Evolutionary conservation across 805 yeast genomes (phyloP), one percentile per base, ranked within the genome.

Genomic region (Wickerhamomyces subpelliculosus): DNA sequence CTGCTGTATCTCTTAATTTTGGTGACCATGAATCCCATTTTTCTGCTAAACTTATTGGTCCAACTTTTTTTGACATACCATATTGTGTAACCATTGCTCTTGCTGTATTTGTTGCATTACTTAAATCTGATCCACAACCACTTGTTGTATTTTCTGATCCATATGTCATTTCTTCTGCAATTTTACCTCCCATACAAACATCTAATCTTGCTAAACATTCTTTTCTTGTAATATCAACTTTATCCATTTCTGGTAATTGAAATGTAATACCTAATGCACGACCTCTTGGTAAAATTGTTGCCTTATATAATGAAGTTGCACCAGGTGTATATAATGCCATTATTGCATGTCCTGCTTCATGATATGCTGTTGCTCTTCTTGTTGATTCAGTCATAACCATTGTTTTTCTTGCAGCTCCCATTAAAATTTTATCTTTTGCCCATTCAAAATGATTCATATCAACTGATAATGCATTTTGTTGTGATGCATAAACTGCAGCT

Each of bases 261-360:
- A 89, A 93, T 1, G 98, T 94, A 34, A 93, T 78, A 59, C 99
- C 99, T 37, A 93, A 68, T 0, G 98, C 98, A 48, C 95, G 70
- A 32, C 99, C 99, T 57, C 99, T 75, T 32, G 98, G 98, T 46
- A 93, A 70, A 46, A 93, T 89, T 0, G 99, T 93, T 4, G 97
- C 97, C 64, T 93, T 93, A 67, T 93, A 93, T 47, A 93, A 71
- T 2, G 96, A 89, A 3, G 96, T 88, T 4, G 98, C 97, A 16
- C 95, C 96, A 13, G 81, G 80, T 5, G 96, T 86, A 61, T 73
- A 93, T 78, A 93, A 73, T 10, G 98, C 97, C 84, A 90, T 88
- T 41, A 93, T 86, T 5, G 98, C 98, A 65, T 93, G 99, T 4
- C 99, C 99, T 16, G 98, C 99, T 67, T 93, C 99, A 64, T 93